Conservation (phyloP, 2,329 filamentous ascomycete genomes). For the Pseudohalonectria lignicola region DNA sequence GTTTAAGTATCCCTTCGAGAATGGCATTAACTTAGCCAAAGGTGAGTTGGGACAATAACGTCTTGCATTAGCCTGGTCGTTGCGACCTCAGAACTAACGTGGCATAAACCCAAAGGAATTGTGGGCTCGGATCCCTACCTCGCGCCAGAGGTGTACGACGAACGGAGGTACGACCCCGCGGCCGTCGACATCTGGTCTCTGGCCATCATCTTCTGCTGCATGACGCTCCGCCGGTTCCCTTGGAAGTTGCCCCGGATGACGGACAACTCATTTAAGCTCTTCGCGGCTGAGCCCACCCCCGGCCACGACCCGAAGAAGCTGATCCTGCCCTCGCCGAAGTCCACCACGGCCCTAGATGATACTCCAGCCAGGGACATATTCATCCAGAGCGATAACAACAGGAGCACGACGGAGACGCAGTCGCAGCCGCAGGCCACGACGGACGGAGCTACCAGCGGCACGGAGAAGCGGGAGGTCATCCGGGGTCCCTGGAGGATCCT, state of each 20-base stretch:
- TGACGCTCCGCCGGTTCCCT: slow-evolving; percentile 88
- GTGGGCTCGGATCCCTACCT: slow-evolving; percentile 89
- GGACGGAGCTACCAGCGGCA: slow-evolving; percentile 6
- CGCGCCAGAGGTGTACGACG: slow-evolving; percentile 91
- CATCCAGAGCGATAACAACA: slow-evolving; percentile 5
- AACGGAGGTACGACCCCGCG: slow-evolving; percentile 85
- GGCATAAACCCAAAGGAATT: slow-evolving; percentile 30
- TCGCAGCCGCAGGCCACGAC: slow-evolving; percentile 1
- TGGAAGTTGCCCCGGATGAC: slow-evolving; percentile 91
- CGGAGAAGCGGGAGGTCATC: slow-evolving; percentile 64
- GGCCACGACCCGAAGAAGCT: slow-evolving; percentile 51
- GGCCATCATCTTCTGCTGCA: slow-evolving; percentile 98
- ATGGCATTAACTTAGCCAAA: slow-evolving; percentile 67
- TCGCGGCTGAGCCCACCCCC: slow-evolving; percentile 74
- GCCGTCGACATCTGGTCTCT: slow-evolving; percentile 96
- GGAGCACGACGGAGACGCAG: slow-evolving; percentile 4
- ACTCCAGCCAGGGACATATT: slow-evolving; percentile 11
- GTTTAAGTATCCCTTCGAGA: slow-evolving; percentile 95
- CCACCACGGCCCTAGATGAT: slow-evolving; percentile 1
- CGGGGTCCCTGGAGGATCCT: slow-evolving; percentile 88
- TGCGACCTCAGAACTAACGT: not conserved
- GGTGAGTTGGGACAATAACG: slow-evolving; percentile 41
- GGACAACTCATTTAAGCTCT: slow-evolving; percentile 92
- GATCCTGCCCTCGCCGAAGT: slow-evolving; percentile 20
- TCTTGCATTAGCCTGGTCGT: not conserved